phyloP scores from a whole-genome alignment of 805 yeast species.

The Candida anglica region DNA sequence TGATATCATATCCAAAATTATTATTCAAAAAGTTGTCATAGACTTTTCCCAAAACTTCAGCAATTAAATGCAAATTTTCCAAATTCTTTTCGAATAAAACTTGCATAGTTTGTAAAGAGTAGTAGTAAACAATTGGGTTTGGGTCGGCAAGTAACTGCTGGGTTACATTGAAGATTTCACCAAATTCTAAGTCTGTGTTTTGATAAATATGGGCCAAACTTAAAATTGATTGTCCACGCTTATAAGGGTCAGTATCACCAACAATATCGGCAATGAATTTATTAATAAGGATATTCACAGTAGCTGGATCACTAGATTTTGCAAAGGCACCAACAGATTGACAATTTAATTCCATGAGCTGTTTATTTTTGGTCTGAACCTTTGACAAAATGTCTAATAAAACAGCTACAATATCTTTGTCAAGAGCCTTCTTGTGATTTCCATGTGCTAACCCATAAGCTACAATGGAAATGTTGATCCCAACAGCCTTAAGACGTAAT shows the following conservation, averaged over 20 bases:
- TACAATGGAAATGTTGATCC: constrained; percentile 57
- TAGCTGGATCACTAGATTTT: constrained; percentile 11
- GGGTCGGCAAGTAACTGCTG: constrained; percentile 69
- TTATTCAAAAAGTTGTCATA: constrained; percentile 30
- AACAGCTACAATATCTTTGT: constrained; percentile 35
- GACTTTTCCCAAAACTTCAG: constrained; percentile 31
- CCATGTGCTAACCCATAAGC: constrained; percentile 42
- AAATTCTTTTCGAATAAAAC: constrained; percentile 48
- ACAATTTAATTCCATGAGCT: constrained; percentile 46
- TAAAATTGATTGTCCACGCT: constrained; percentile 43
- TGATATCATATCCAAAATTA: constrained; percentile 34
- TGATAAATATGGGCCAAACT: constrained; percentile 27
- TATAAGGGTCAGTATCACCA: constrained; percentile 57
- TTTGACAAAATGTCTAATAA: constrained; percentile 49
- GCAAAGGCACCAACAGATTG: constrained; percentile 50
- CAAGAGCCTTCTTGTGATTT: constrained; percentile 16
- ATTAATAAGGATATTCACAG: constrained; percentile 20
- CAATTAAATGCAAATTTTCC: constrained; percentile 40
- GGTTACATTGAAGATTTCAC: constrained; percentile 51
- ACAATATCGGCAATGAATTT: constrained; percentile 57
- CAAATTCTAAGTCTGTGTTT: constrained; percentile 23
- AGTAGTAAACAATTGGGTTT: constrained; percentile 77
- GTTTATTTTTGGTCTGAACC: constrained; percentile 31
- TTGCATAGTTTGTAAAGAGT: constrained; percentile 47
- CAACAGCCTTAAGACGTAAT: constrained; percentile 42